Evolutionary conservation across 768 basidiomycete species (phyloP).

Genomic region (Boletellus emodensis): DNA sequence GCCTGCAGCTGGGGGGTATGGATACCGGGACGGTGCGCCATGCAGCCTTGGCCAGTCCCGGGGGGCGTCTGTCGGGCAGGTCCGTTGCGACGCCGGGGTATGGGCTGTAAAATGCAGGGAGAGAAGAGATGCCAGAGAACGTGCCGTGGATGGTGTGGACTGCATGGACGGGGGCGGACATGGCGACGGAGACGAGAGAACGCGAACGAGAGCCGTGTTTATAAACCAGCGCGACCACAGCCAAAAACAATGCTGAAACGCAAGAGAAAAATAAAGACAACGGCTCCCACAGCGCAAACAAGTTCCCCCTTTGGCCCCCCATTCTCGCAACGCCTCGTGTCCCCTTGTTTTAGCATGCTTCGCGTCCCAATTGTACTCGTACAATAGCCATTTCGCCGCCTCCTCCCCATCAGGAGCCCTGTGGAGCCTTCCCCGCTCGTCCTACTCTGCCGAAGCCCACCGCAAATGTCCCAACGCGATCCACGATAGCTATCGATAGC

Average conservation of each 20-base stretch:
- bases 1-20: constrained; percentile 27
- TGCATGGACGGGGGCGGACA: constrained; percentile 26
- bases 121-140: constrained; percentile 29
- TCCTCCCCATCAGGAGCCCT: neutral
- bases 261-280: neutral
- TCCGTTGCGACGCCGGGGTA: neutral
- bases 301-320: constrained; percentile 16
- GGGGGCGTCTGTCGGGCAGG: constrained; percentile 7
- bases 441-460: too few relatives aligned
- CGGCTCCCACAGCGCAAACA: constrained; percentile 10
- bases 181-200: constrained; percentile 14
- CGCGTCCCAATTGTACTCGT: constrained; percentile 13
- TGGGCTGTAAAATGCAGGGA: too few relatives aligned
- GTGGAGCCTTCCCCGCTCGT: too few relatives aligned
- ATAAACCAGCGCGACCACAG: constrained; percentile 14
- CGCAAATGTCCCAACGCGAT: constrained; percentile 2
- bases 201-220: constrained; percentile 11
- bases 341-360: constrained; percentile 8
- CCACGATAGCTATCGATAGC: constrained; percentile 12
- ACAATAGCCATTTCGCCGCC: constrained; percentile 13
- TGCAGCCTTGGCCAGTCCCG: constrained; percentile 21
- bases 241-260: constrained; percentile 20
- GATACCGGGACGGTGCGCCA: constrained; percentile 24
- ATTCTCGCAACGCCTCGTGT: constrained; percentile 7
- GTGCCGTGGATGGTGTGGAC: constrained; percentile 32